Evolutionary conservation across 2,329 filamentous ascomycete species (phyloP).

Genomic region (Laburnicola sp.): DNA sequence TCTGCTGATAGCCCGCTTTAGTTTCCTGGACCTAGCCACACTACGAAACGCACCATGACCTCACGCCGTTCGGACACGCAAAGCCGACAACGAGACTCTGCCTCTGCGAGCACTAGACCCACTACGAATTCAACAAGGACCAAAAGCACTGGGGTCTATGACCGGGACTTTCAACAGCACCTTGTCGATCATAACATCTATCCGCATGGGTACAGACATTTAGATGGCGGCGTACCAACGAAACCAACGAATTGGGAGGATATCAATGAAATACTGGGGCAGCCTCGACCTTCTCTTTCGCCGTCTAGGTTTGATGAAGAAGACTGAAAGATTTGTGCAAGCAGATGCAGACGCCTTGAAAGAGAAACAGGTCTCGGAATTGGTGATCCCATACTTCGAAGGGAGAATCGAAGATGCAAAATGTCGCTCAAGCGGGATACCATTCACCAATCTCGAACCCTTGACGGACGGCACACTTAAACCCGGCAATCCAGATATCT

Average conservation of each 20-base stretch:
- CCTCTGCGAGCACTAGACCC: constrained; percentile 15
- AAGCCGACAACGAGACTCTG: constrained; percentile 9
- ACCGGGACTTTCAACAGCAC: constrained; percentile 44
- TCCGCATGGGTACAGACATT: constrained; percentile 26
- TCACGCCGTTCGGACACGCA: background rate
- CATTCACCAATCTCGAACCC: constrained; percentile 22
- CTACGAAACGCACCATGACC: background rate
- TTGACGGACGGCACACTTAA: constrained; percentile 18
- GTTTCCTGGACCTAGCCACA: background rate
- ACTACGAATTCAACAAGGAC: constrained; percentile 28
- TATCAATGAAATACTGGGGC: constrained; percentile 31
- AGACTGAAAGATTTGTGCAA: constrained; percentile 34
- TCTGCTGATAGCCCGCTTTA: background rate
- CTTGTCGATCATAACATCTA: constrained; percentile 44
- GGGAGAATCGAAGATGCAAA: constrained; percentile 17
- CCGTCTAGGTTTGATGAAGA: constrained; percentile 38
- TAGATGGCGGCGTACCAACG: constrained; percentile 23
- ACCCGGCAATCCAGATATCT: constrained; percentile 35
- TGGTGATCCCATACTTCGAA: constrained; percentile 42
- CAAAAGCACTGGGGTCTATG: constrained; percentile 34
- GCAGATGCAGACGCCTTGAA: constrained; percentile 35
- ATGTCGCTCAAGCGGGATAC: constrained; percentile 27
- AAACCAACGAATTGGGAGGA: constrained; percentile 40
- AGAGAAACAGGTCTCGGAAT: constrained; percentile 40
- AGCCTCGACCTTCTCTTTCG: constrained; percentile 42